Base-by-base conservation (phyloP, 1,139 yeast genomes). In the Scheffersomyces illinoinensis region DNA sequence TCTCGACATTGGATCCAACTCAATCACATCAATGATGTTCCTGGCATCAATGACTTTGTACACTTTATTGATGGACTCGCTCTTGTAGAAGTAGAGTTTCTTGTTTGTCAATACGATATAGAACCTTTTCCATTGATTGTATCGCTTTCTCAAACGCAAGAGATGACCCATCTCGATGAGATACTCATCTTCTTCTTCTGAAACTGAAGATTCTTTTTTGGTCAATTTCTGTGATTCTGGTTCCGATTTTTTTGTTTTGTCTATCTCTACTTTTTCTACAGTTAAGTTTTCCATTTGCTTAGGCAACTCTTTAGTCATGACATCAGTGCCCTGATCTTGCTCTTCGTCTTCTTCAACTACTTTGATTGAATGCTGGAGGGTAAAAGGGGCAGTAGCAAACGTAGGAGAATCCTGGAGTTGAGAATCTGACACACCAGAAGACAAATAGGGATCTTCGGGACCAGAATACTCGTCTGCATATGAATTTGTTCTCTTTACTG, bases 11-110 rank as follows among this genome's bases (percentile, higher is more conserved):
- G 86, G 81, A 58, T 85, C 88, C 53, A 84, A 68, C 61, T 85
- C 89, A 51, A 84, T 82, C 39, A 81, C 85, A 64, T 85, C 89
- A 17, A 79, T 68, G n/a, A 85, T 68, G 52, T 80, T 78, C 6
- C 67, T 63, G 6, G 81, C 66, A 4, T 70, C 66, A 8, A 83
- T 70, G 50, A 66, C 63, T 65, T 81, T 81, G 61, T 68, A 57
- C 51, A 48, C 51, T 20, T 48, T 18, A 8, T 17, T 67, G 62
- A 52, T 48, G 19, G 60, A 55, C 19, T 54, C 54, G 20, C 60
- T 66, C 63, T 82, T 83, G 75, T 79, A 82, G 60, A 84, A 75
- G 53, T 75, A 69, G 47, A 84, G 59, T 21, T 74, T 70, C 51
- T 70, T 71, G 62, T 77, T 81, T 4, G 87, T 83, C 19, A 85